Evolutionary conservation across 345 rosid genomes (phyloP).

Genomic region (Lepidium aucheri): DNA sequence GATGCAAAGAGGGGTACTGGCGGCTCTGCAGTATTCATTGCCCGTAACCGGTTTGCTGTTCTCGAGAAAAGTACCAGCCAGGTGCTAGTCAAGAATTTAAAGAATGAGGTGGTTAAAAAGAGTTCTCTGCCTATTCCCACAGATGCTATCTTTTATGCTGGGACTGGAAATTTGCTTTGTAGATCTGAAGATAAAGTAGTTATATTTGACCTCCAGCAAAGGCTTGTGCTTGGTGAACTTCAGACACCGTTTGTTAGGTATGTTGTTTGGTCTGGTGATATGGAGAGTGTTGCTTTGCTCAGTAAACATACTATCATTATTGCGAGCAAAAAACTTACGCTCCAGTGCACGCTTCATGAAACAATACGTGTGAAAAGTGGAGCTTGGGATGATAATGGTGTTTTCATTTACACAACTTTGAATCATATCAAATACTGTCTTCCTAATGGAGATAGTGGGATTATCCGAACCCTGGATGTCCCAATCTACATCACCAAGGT

Average conservation of each 20-base stretch:
- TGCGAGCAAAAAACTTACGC: constrained; percentile 78
- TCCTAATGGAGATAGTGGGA: constrained; percentile 89
- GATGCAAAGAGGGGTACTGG: constrained; percentile 88
- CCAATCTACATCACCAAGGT: constrained; percentile 84
- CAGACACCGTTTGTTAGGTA: constrained; percentile 75
- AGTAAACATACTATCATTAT: constrained; percentile 88
- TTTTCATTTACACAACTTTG: constrained; percentile 79
- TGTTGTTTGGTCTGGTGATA: constrained; percentile 87
- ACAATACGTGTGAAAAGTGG: constrained; percentile 91
- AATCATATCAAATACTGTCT: constrained; percentile 92
- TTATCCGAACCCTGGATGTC: constrained; percentile 73
- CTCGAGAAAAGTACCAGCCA: constrained; percentile 84
- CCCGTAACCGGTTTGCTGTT: constrained; percentile 87
- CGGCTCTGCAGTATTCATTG: constrained; percentile 74
- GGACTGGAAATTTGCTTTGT: constrained; percentile 80
- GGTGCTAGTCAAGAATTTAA: constrained; percentile 67
- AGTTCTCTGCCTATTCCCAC: constrained; percentile 59
- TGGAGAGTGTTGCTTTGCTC: constrained; percentile 90
- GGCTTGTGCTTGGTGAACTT: constrained; percentile 75
- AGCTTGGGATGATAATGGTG: constrained; percentile 95
- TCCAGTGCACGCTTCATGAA: constrained; percentile 84
- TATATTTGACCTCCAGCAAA: constrained; percentile 85
- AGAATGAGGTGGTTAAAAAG: constrained; percentile 79
- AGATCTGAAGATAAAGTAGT: constrained; percentile 82
- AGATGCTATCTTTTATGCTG: constrained; percentile 88